These are phyloP conservation scores for Epichloe elymi DNA, from an alignment of 2,329 filamentous ascomycete species.

Conservation along the genomic window DNA sequence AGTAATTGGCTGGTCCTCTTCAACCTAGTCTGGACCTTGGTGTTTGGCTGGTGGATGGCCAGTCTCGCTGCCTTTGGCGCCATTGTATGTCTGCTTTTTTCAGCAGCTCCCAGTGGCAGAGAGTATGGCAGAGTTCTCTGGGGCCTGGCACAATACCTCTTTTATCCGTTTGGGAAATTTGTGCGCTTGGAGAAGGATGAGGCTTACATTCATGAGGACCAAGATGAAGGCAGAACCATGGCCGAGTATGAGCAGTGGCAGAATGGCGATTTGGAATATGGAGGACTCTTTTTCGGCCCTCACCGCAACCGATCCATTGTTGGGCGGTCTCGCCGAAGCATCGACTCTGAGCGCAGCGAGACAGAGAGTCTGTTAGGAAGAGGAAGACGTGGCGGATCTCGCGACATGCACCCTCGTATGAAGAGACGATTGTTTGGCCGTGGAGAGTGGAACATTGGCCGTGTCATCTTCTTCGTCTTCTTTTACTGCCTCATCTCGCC, in stretches of 20 bases:
- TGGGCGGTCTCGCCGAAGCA: constrained; percentile 73
- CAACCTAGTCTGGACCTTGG: constrained; percentile 79
- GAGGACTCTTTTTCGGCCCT: constrained; percentile 89
- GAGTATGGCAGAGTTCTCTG: constrained; percentile 79
- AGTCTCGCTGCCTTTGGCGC: constrained; percentile 62
- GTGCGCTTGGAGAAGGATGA: constrained; percentile 90
- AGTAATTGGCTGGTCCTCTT: constrained; percentile 75
- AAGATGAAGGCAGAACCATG: constrained; percentile 91
- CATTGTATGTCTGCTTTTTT: constrained; percentile 64
- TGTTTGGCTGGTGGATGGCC: constrained; percentile 95
- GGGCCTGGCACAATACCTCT: constrained; percentile 72
- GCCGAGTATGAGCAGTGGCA: constrained; percentile 99
- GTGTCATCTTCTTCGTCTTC: constrained; percentile 90
- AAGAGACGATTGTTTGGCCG: constrained; percentile 89
- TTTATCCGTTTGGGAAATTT: constrained; percentile 96
- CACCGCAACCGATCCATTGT: constrained; percentile 64
- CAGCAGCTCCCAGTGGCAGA: constrained; percentile 63
- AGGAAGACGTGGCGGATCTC: constrained; percentile 36
- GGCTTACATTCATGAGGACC: constrained; percentile 84
- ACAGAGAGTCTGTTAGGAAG: constrained; percentile 76
- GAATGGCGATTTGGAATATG: constrained; percentile 90
- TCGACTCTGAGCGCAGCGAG: constrained; percentile 74
- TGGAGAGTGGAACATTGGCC: constrained; percentile 87
- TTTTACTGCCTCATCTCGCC: constrained; percentile 91
- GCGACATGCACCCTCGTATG: constrained; percentile 25